Evolutionary conservation across 495 filamentous ascomycete species (phyloP), one percentile per base, ranked within the genome.

Genomic region (Patellaria atrata): DNA sequence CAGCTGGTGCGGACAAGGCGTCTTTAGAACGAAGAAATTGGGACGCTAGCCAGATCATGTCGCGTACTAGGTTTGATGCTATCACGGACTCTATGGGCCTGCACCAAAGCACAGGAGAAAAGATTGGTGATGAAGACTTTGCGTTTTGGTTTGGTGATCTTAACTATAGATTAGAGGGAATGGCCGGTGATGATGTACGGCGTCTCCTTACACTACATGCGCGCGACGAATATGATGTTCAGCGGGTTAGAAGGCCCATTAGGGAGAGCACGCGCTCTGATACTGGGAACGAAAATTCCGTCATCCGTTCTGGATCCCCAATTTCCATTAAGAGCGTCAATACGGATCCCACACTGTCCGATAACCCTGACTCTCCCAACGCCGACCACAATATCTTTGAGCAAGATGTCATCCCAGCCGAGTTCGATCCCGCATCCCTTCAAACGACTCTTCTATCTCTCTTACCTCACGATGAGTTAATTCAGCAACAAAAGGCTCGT

Each of bases 101-200:
- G n/a, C 49, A 55, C 13, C 62, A 66, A 26, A 61, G 60, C 1
- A 53, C 52, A 17, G 60, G 59, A 8, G 82, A 92, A 41, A 61
- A 58, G n/a, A 76, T 99, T 40, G 85, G 83, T 1, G 76, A 84
- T 29, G 84, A 87, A 41, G 89, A 96, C 52, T 86, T 93, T 57
- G 69, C 76, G 1, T 93, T 96, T 46, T 94, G 86, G 82, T 84
- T 92, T 53, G 91, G 91, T 14, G 91, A 99, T 56, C 65, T 99
- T 6, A 99, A 99, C 55, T 99, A 94, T 48, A 69, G 91, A 22
- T 63, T 99, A 1, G 84, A 93, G 27, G 78, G 75, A 29, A 71
- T 96, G 4, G 79, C 89, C 0, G 84, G 82, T 0, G 82, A 82
- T 30, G 91, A 94, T 55, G 87, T 99, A 21, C 70, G 91, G 15